Evolutionary conservation across 1,284 basidiomycete genomes (phyloP), one percentile per base, ranked within the genome.

Genomic region (Ustilago vetiveriae): DNA sequence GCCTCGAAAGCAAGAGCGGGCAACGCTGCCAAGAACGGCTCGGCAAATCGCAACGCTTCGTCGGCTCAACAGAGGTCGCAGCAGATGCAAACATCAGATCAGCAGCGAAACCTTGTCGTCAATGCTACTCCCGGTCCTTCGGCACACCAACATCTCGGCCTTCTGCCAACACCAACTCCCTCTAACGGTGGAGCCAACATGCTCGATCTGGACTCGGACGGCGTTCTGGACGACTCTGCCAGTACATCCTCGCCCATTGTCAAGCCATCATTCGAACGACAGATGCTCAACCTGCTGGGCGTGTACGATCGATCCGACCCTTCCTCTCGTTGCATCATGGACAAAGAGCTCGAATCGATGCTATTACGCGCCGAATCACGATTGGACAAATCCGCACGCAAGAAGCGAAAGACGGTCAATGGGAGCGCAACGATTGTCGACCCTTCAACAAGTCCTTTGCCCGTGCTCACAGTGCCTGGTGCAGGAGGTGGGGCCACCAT

Each of bases 191-290:
- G 44, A 14, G 6, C 46, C 0, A 16, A 36, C 16, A 10, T 39
- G 6, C 40, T 52, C 24, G 63, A 51, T 24, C 41, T 49, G n/a
- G 53, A 50, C 32, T 21, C 37, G 10, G 54, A 57, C n/a, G n/a
- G n/a, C n/a, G n/a, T n/a, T n/a, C n/a, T n/a, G n/a, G n/a, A n/a
- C n/a, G n/a, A n/a, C n/a, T n/a, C n/a, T n/a, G n/a, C n/a, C n/a
- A n/a, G n/a, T n/a, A n/a, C n/a, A n/a, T n/a, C n/a, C n/a, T n/a
- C n/a, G n/a, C n/a, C 44, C 11, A 37, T 36, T 0, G 19, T 13
- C 27, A 70, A 62, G 22, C 48, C 52, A 3, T 65, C 60, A 17
- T 70, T 70, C 23, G 56, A 65, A 19, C 55, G 67, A 2, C 57
- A 54, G 22, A 59, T 70, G 53, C 57, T 70, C 26, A 46, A 49